Evolutionary conservation across 2,329 filamentous ascomycete species (phyloP).

Genomic region (Berkeleyomyces rouxiae): DNA sequence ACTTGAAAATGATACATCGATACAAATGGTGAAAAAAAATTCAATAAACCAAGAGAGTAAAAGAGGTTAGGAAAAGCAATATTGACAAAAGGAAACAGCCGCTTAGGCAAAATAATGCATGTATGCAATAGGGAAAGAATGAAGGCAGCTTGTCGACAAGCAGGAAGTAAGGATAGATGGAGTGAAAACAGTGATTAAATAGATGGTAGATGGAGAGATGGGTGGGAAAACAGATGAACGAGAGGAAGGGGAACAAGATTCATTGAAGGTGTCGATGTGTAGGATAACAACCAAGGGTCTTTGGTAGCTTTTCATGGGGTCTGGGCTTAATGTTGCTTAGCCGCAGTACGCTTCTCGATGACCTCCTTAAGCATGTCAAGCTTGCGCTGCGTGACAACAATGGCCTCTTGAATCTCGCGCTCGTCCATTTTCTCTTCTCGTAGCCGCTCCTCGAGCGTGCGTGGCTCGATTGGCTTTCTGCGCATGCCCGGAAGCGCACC

Average conservation of each 20-base stretch:
- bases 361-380: constrained; percentile 60
- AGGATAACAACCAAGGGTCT: no score
- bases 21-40: constrained; percentile 3
- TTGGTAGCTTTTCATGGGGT: background rate
- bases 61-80: background rate
- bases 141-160: background rate
- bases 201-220: no score
- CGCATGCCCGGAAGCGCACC: constrained; percentile 5
- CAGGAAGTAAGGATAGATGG: background rate
- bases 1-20: background rate
- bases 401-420: constrained; percentile 61
- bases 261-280: no score
- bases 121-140: background rate
- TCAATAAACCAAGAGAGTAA: constrained; percentile 4
- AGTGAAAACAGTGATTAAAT: background rate
- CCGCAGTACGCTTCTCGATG: constrained; percentile 38
- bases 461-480: constrained; percentile 36
- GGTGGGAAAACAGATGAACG: no score
- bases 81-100: background rate
- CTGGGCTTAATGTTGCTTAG: background rate
- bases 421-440: constrained; percentile 48
- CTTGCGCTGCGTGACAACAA: constrained; percentile 73
- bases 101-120: background rate
- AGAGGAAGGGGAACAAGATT: background rate
- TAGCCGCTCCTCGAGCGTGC: constrained; percentile 42